These are phyloP conservation scores for Alternaria sp. DNA, from an alignment of 2,329 filamentous ascomycete genomes.

Conservation along the genomic window DNA sequence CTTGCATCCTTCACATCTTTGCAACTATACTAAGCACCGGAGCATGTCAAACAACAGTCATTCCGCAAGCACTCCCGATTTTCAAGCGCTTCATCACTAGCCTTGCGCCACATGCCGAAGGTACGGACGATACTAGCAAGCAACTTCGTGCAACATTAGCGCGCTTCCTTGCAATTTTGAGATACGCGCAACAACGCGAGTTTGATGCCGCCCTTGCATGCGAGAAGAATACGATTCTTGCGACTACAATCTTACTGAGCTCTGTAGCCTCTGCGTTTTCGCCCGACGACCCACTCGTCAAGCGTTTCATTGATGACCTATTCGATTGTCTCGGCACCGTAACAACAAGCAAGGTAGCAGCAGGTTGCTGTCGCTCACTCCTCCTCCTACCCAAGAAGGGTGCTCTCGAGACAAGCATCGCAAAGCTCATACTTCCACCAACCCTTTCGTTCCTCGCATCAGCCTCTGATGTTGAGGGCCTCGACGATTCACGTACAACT, in stretches of 20 bases:
- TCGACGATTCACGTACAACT: slow-evolving; percentile 75
- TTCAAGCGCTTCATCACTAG: slow-evolving; percentile 88
- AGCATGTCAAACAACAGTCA: slow-evolving; percentile 84
- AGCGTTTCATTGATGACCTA: slow-evolving; percentile 79
- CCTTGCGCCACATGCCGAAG: slow-evolving; percentile 62
- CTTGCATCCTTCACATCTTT: slow-evolving; percentile 96
- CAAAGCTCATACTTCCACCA: slow-evolving; percentile 76
- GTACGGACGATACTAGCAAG: slow-evolving; percentile 62
- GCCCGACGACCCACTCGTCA: slow-evolving; percentile 76
- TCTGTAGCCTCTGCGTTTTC: slow-evolving; percentile 77
- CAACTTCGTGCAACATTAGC: slow-evolving; percentile 85
- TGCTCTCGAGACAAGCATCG: slow-evolving; percentile 64
- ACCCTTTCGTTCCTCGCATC: slow-evolving; percentile 78
- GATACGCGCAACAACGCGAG: slow-evolving; percentile 78
- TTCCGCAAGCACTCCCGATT: slow-evolving; percentile 88
- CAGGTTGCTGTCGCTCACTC: slow-evolving; percentile 86
- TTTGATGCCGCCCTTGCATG: slow-evolving; percentile 80
- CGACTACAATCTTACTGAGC: slow-evolving; percentile 87
- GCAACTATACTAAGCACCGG: slow-evolving; percentile 89
- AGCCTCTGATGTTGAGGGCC: slow-evolving; percentile 72
- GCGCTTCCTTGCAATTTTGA: slow-evolving; percentile 81
- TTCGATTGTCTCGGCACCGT: slow-evolving; percentile 83
- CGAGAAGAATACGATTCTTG: slow-evolving; percentile 91
- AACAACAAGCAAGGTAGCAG: slow-evolving; percentile 87
- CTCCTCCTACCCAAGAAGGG: slow-evolving; percentile 68